phyloP scores from a whole-genome alignment of 2,329 filamentous ascomycete species.

The Penicillium sp. region DNA sequence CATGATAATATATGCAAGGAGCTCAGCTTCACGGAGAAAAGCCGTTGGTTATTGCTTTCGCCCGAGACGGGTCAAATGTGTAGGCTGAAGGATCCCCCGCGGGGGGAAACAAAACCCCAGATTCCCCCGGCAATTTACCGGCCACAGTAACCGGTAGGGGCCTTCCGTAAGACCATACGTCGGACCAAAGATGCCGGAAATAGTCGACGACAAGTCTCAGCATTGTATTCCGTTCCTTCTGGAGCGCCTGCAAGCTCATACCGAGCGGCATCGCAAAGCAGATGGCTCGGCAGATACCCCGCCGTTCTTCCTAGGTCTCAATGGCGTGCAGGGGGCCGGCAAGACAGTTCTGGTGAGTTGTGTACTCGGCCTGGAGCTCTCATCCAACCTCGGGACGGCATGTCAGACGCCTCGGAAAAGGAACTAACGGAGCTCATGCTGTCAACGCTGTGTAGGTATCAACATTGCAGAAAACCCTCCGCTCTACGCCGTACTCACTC shows the following conservation, averaged over 20 bases:
- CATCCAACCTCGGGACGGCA: constrained; percentile 8
- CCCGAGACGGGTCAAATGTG: constrained; percentile 5
- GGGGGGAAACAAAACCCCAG: constrained; percentile 16
- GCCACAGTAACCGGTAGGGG: constrained; percentile 12
- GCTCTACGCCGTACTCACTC: constrained; percentile 56
- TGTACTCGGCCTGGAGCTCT: neutral
- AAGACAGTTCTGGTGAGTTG: constrained; percentile 78
- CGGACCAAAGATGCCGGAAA: constrained; percentile 44
- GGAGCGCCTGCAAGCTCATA: constrained; percentile 55
- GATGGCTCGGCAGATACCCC: constrained; percentile 37
- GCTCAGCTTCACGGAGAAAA: neutral
- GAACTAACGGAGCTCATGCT: constrained; percentile 2
- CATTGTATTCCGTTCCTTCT: constrained; percentile 77
- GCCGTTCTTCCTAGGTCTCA: constrained; percentile 83
- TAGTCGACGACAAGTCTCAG: constrained; percentile 74
- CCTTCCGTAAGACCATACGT: constrained; percentile 7
- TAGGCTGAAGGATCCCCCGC: constrained; percentile 11
- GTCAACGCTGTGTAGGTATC: constrained; percentile 48
- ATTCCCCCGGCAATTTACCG: constrained; percentile 20
- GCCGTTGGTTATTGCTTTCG: neutral
- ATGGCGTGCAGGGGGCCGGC: constrained; percentile 86
- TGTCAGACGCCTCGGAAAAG: constrained; percentile 2
- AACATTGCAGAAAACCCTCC: constrained; percentile 62
- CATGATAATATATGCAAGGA: neutral
- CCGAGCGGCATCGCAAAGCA: constrained; percentile 37